Evolutionary conservation across 768 basidiomycete species (phyloP).

Genomic region (Sporobolomyces phaffii): DNA sequence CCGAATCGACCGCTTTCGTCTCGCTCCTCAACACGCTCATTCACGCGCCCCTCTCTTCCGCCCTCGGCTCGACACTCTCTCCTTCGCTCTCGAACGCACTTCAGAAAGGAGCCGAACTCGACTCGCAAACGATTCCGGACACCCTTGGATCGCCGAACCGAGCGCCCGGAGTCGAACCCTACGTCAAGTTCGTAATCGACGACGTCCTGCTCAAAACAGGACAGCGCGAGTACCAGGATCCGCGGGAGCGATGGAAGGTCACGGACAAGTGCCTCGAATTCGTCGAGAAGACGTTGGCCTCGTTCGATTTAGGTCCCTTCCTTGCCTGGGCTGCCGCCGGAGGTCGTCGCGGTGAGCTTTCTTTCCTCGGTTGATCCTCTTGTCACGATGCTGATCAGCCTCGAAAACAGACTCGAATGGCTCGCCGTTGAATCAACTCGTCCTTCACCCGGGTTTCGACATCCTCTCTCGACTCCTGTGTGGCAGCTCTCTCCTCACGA

Average conservation of each 20-base stretch:
- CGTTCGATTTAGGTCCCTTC: conserved; percentile 71
- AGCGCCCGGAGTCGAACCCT: conserved; percentile 63
- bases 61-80: conserved; percentile 8
- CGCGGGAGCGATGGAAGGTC: conserved; percentile 75
- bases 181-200: conserved; percentile 78
- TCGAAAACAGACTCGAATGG: not conserved
- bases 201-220: conserved; percentile 75
- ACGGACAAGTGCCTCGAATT: conserved; percentile 78
- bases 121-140: conserved; percentile 71
- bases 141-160: conserved; percentile 72
- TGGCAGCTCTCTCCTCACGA: conserved; percentile 63
- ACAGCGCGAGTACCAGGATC: conserved; percentile 65
- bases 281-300: conserved; percentile 73
- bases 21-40: conserved; percentile 73
- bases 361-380: conserved; percentile 24
- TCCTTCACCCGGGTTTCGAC: conserved; percentile 75
- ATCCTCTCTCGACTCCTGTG: conserved; percentile 72
- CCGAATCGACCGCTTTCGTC: conserved; percentile 82
- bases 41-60: conserved; percentile 44
- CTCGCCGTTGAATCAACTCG: conserved; percentile 42
- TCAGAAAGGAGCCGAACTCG: conserved; percentile 53
- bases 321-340: conserved; percentile 50
- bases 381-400: not conserved
- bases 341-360: not conserved
- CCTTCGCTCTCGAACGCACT: conserved; percentile 45